These are phyloP conservation scores for Parascedosporium putredinis DNA, from an alignment of 2,329 filamentous ascomycete genomes.

Conservation along the genomic window DNA sequence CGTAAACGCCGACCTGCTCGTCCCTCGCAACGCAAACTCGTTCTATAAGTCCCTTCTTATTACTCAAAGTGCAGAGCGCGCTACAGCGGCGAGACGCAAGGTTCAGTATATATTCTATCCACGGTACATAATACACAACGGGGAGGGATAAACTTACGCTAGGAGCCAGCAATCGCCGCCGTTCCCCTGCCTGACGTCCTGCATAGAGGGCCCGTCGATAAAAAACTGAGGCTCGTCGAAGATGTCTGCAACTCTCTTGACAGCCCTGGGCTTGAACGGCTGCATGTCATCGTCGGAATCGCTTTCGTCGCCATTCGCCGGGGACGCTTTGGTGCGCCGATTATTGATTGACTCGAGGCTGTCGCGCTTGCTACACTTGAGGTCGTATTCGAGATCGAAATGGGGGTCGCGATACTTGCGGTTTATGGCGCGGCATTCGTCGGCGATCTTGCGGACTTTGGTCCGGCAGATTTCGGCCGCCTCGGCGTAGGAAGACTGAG, in stretches of 20 bases:
- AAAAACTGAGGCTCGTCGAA: slow-evolving; percentile 70
- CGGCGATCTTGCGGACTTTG: slow-evolving; percentile 51
- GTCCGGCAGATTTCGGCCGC: slow-evolving; percentile 58
- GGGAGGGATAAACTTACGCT: slow-evolving; percentile 27
- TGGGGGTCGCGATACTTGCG: slow-evolving; percentile 72
- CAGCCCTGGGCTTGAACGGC: slow-evolving; percentile 35
- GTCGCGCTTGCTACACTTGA: slow-evolving; percentile 41
- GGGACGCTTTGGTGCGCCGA: slow-evolving; percentile 12
- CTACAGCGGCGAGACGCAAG: neutral
- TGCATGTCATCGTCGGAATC: slow-evolving; percentile 4
- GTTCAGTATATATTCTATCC: no score
- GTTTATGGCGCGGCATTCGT: slow-evolving; percentile 64
- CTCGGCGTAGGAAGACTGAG: slow-evolving; percentile 60
- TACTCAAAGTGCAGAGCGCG: slow-evolving; percentile 65
- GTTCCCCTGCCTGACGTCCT: slow-evolving; percentile 68
- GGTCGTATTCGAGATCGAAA: slow-evolving; percentile 72
- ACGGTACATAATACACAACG: neutral
- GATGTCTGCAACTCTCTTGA: slow-evolving; percentile 57
- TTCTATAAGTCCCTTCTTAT: slow-evolving; percentile 62
- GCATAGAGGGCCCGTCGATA: slow-evolving; percentile 64
- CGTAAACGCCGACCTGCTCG: slow-evolving; percentile 68
- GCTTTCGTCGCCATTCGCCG: slow-evolving; percentile 11
- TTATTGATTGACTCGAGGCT: slow-evolving; percentile 28
- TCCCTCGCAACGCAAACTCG: slow-evolving; percentile 63
- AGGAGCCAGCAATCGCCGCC: slow-evolving; percentile 83